Evolutionary conservation across 805 yeast species (phyloP), one percentile per base, ranked within the genome.

Genomic region (Teunomyces panamensis): DNA sequence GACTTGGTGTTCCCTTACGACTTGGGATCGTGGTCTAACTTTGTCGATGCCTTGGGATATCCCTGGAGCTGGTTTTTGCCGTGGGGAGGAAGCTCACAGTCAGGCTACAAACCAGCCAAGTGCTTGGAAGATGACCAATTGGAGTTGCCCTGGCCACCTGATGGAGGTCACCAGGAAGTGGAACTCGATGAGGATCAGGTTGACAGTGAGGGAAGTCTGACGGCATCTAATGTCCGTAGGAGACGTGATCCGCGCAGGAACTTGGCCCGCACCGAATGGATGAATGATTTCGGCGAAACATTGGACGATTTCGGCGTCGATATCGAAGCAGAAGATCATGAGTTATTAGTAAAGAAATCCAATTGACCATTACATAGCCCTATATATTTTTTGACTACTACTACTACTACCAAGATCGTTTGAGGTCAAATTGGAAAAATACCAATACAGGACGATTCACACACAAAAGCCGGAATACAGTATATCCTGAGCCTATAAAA

Each of bases 61-160:
- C 64, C 79, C 8, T 75, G 81, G 67, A 51, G 58, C 5, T 89
- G 96, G 95, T 34, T 83, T 0, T 67, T 81, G 52, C 96, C 96
- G 0, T 87, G 84, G 81, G 83, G 86, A 1, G 60, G 57, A 2
- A 46, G 52, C 9, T n/a, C 33, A 10, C 42, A 34, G 83, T 83
- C 1, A 53, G 97, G 97, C 0, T 58, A 78, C 44, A 58, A 58
- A 1, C 90, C 82, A 52, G 65, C 64, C 5, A 82, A 77, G 41
- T 55, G 71, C 30, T 60, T 76, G 13, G 76, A 71, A 43, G 79
- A 73, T 20, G 87, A 84, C 56, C 78, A 86, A 50, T 65, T 85
- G 45, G 78, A 80, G 1, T 68, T 85, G 34, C 94, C 96, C 2
- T 92, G 97, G 96, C 99, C 99, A 1, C 96, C 96, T 1, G 96